Percentiles rank a stretch among this genome's conserved stretches.
phyloP scores from a whole-genome alignment of 163 green algal species.

The Chlamydomonas reinhardtii region DNA sequence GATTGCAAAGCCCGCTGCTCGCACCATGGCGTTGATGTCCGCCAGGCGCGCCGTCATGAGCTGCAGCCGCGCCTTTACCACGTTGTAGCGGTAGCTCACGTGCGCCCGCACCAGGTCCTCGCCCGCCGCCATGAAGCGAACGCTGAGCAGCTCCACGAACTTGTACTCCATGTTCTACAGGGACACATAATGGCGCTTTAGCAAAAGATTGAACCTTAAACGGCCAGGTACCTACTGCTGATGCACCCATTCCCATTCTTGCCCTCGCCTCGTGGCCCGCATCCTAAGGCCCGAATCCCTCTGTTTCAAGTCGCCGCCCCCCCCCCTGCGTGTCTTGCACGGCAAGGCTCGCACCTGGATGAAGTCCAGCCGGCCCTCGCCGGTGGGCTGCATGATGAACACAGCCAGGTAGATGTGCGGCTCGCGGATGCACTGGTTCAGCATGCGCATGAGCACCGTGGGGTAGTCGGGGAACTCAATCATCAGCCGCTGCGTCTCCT shows the following conservation, averaged over 20 bases:
- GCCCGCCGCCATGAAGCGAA: slow-evolving; percentile 60
- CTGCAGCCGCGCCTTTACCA: slow-evolving; percentile 72
- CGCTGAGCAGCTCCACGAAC: slow-evolving; percentile 82
- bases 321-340: too few relatives aligned
- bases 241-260: too few relatives aligned
- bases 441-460: slow-evolving; percentile 72
- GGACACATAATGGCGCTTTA: too few relatives aligned
- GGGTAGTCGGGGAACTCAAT: slow-evolving; percentile 78
- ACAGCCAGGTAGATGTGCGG: slow-evolving; percentile 74
- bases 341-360: slow-evolving; percentile 59
- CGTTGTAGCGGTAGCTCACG: slow-evolving; percentile 73
- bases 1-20: too few relatives aligned
- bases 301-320: too few relatives aligned
- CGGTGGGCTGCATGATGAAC: slow-evolving; percentile 69
- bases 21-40: slow-evolving; percentile 79
- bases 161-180: slow-evolving; percentile 87
- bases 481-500: slow-evolving; percentile 80
- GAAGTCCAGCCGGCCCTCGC: slow-evolving; percentile 71
- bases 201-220: too few relatives aligned
- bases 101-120: slow-evolving; percentile 74
- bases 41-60: slow-evolving; percentile 72
- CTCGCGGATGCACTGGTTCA: slow-evolving; percentile 78
- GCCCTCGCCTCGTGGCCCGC: too few relatives aligned
- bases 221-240: too few relatives aligned
- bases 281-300: too few relatives aligned